Conservation (phyloP, 2,329 filamentous ascomycete genomes). For the Rhynchosporium agropyri region DNA sequence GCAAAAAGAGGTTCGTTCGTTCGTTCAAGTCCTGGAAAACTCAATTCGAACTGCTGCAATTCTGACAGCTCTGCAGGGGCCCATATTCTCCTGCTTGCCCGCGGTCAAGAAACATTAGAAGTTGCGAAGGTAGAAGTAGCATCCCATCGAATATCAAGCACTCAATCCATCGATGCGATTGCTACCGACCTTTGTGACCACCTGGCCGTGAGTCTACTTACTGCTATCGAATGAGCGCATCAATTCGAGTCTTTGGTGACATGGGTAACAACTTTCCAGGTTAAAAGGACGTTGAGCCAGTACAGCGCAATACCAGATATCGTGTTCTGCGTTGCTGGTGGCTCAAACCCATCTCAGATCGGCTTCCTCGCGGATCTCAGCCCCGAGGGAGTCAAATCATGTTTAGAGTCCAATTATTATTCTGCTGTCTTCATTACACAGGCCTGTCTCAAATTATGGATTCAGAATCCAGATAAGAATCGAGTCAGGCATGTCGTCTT, state of each 20-base stretch:
- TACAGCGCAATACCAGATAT: constrained; percentile 16
- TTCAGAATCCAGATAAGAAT: constrained; percentile 13
- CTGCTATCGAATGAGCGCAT: background rate
- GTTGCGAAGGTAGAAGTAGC: constrained; percentile 17
- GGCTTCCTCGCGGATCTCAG: constrained; percentile 24
- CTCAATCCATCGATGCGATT: constrained; percentile 17
- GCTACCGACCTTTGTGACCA: constrained; percentile 13
- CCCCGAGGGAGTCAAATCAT: constrained; percentile 20
- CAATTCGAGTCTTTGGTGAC: background rate
- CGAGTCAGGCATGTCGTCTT: constrained; percentile 21
- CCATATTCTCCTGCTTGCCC: constrained; percentile 22
- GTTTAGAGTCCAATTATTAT: constrained; percentile 23
- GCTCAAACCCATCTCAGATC: constrained; percentile 22
- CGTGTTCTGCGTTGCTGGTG: constrained; percentile 24
- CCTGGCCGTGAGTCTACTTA: constrained; percentile 10
- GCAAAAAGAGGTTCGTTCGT: constrained; percentile 15
- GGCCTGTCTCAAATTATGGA: constrained; percentile 20
- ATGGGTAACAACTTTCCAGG: constrained; percentile 9
- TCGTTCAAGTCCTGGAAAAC: background rate
- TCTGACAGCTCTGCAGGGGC: constrained; percentile 11
- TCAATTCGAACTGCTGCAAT: constrained; percentile 3
- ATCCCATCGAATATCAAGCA: constrained; percentile 8
- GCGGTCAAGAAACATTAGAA: constrained; percentile 14
- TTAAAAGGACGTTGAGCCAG: background rate
- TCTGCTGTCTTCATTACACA: constrained; percentile 23